Conservation (phyloP, 345 rosid genomes). For the Cardamine occulta region DNA sequence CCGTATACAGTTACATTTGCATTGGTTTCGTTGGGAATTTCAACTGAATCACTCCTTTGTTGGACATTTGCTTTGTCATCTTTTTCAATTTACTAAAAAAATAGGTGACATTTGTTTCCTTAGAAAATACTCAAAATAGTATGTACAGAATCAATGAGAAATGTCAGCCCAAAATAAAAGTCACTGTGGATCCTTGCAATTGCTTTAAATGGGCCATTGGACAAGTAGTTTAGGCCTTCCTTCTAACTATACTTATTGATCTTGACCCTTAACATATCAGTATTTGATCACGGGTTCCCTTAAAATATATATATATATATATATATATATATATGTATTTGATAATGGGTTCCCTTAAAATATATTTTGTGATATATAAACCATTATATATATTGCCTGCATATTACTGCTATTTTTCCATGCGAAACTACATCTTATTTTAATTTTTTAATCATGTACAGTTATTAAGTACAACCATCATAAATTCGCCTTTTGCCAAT, state of each 20-base stretch:
- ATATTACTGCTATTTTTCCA: background rate
- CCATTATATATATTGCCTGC: background rate
- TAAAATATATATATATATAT: background rate
- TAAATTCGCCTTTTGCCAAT: background rate
- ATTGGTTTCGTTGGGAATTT: slow-evolving; percentile 12
- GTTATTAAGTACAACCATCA: too few relatives aligned
- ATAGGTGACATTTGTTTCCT: background rate
- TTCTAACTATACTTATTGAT: slow-evolving; percentile 11
- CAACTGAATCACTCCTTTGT: slow-evolving; percentile 10
- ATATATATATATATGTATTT: background rate
- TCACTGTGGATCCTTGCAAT: background rate
- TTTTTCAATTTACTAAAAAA: background rate
- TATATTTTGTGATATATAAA: background rate
- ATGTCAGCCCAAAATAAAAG: slow-evolving; percentile 32
- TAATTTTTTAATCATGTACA: too few relatives aligned
- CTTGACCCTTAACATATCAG: too few relatives aligned
- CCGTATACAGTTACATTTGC: slow-evolving; percentile 3
- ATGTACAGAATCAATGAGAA: background rate
- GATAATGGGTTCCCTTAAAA: too few relatives aligned
- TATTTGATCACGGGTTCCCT: background rate
- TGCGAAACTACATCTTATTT: background rate
- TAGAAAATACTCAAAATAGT: slow-evolving; percentile 4
- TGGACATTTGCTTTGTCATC: slow-evolving; percentile 30
- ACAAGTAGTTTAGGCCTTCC: slow-evolving; percentile 36
- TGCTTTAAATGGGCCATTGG: slow-evolving; percentile 34